Conservation (phyloP, 2,329 filamentous ascomycete species). For the Hypocrella siamensis region DNA sequence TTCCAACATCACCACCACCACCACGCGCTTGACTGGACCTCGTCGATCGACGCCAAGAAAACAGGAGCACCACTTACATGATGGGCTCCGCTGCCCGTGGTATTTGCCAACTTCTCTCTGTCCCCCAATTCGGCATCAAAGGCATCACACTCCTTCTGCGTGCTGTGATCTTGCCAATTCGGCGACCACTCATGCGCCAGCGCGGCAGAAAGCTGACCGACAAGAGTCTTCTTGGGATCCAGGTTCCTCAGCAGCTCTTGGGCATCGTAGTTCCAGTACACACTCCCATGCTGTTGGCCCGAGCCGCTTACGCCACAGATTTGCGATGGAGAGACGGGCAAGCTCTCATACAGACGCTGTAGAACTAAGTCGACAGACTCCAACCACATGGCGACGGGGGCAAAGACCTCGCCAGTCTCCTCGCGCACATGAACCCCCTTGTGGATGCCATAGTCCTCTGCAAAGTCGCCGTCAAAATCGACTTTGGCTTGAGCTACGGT, state of each 20-base stretch:
- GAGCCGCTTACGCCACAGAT: slow-evolving; percentile 79
- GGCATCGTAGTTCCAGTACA: slow-evolving; percentile 71
- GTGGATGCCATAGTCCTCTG: slow-evolving; percentile 55
- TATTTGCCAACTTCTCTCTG: slow-evolving; percentile 53
- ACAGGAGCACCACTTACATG: too few species aligned
- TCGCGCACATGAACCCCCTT: slow-evolving; percentile 83
- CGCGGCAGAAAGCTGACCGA: slow-evolving; percentile 55
- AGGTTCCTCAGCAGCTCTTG: slow-evolving; percentile 47
- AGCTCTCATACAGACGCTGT: slow-evolving; percentile 49
- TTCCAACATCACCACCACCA: too few species aligned
- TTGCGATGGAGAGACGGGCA: slow-evolving; percentile 47
- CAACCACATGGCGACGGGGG: slow-evolving; percentile 86
- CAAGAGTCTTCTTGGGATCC: slow-evolving; percentile 42
- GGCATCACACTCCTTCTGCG: slow-evolving; percentile 75
- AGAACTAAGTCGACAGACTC: slow-evolving; percentile 84
- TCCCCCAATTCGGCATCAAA: slow-evolving; percentile 63
- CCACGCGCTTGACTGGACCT: too few species aligned
- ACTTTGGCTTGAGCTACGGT: slow-evolving; percentile 77
- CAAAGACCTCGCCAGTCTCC: slow-evolving; percentile 74
- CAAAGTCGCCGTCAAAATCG: slow-evolving; percentile 81
- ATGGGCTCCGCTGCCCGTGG: slow-evolving; percentile 85
- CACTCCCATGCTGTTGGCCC: slow-evolving; percentile 94
- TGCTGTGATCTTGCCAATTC: slow-evolving; percentile 97
- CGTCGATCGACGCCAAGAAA: too few species aligned
- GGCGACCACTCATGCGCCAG: slow-evolving; percentile 80